Evolutionary conservation across 2,329 filamentous ascomycete genomes (phyloP), one percentile per base, ranked within the genome.

Genomic region (Paecilomyces niveus): DNA sequence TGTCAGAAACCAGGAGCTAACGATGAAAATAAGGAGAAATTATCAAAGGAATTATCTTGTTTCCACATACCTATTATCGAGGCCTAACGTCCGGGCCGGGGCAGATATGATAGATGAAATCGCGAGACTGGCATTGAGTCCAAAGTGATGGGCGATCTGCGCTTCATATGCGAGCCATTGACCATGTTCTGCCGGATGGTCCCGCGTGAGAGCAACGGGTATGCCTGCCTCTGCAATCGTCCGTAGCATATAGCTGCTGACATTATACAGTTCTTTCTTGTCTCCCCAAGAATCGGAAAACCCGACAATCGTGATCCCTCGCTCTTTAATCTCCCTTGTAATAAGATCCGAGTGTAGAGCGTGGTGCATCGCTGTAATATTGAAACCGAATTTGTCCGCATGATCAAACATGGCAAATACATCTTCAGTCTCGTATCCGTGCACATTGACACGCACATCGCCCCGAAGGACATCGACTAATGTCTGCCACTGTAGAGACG

Each of bases 251-350:
- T 3, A 84, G 77, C 61, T 84, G 67, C 4, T 79, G 82, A 50
- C 85, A 4, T 82, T 74, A 63, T 86, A 87, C 0, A 85, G 74
- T 72, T 89, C 86, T 1, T 81, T 78, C 72, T 89, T 88, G 78
- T 89, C 89, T 71, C 82, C 87, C 85, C 88, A 88, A 67, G 85
- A 87, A 67, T 88, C 85, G 7, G 86, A 85, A 63, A 89, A 89
- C 5, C 87, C 72, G 7, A 85, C 86, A 2, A 81, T 80, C 0
- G 83, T 80, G 2, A 82, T 82, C 3, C 81, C 71, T 0, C 78
- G 76, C 11, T 77, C 79, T 21, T 54, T 54, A 21, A 54, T 31
- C 22, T 29, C 26, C 69, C 89, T 85, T 0, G 86, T 85, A 0
- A 88, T 80, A 0, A 88, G 72, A 61, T 79, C 88, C 0, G 85